Percentiles rank a stretch among this genome's conserved stretches.
These are phyloP conservation scores for Fusarium heterosporum DNA, from an alignment of 2,329 filamentous ascomycete genomes.

Conservation along the genomic window DNA sequence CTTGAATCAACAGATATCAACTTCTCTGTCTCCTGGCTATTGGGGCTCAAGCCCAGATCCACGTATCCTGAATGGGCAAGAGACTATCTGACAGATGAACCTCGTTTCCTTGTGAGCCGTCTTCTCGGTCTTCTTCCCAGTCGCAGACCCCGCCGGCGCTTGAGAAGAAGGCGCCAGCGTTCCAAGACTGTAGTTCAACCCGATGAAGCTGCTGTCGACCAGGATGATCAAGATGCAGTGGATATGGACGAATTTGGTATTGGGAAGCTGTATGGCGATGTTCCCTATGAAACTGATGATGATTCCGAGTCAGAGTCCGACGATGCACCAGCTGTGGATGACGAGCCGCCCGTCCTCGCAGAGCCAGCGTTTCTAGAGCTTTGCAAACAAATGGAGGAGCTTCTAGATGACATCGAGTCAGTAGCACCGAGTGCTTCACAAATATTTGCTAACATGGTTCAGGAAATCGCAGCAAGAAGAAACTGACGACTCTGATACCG, in stretches of 20 bases:
- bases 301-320: constrained; percentile 41
- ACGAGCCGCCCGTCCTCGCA: constrained; percentile 42
- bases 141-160: constrained; percentile 33
- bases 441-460: constrained; percentile 11
- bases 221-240: constrained; percentile 20
- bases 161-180: constrained; percentile 40
- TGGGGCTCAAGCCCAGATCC: constrained; percentile 45
- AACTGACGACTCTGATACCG: constrained; percentile 42
- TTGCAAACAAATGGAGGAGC: constrained; percentile 44
- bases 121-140: constrained; percentile 46
- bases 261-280: constrained; percentile 43
- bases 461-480: constrained; percentile 36
- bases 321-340: constrained; percentile 28
- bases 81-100: constrained; percentile 45
- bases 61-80: constrained; percentile 44
- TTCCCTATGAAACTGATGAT: constrained; percentile 37
- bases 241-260: constrained; percentile 36
- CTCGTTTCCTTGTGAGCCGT: constrained; percentile 48
- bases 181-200: constrained; percentile 28
- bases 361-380: constrained; percentile 47
- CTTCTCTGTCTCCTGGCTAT: constrained; percentile 48
- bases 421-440: background rate
- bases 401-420: constrained; percentile 50
- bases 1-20: constrained; percentile 45
- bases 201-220: constrained; percentile 16